Base-by-base conservation (phyloP, 2,329 filamentous ascomycete genomes). In the Alternaria atra region DNA sequence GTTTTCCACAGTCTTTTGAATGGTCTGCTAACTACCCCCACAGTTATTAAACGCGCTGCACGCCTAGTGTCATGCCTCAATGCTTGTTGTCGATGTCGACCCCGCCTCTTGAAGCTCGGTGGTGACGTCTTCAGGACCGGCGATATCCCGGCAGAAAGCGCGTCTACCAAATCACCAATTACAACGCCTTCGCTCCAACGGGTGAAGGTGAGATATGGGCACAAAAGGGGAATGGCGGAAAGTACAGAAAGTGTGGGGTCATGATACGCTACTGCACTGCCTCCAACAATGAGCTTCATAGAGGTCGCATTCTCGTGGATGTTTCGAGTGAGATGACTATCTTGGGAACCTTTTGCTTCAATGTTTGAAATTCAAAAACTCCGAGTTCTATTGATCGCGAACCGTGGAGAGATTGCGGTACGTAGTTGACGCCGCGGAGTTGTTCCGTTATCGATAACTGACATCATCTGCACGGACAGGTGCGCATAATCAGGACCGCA, bases 341-440 rank as follows among this genome's bases (percentile, higher is more conserved):
- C 4, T 25, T 25, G 13, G 35, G 20, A 13, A 42, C 15, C 6
- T 25, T 46, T 15, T 23, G 13, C 17, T 58, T 23, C 20, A 46
- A 46, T 43, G 13, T 42, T 10, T 37, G 42, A 34, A 4, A 82
- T 82, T 79, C 77, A 81, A 55, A 80, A 75, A 27, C 67, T 87
- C 34, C 84, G 83, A 68, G 84, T 79, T 12, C 65, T 89, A 17
- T 74, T 89, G 12, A 81, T 89, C 48, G 86, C 86, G 9, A 89
- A 89, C 71, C 80, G 87, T 46, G 87, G 86, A 47, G 86, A 88
- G 69, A 88, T 88, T 54, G 84, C 85, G 48, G 62, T 57, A 52
- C 20, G 55, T 53, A 20, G 15, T 29, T 17, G n/a, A 7, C 5
- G 25, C 44, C 15, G 50, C 59, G 51, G 55, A 59, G 51, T 6